Evolutionary conservation across 805 yeast genomes (phyloP), one percentile per base, ranked within the genome.

Genomic region (Metschnikowia similis): DNA sequence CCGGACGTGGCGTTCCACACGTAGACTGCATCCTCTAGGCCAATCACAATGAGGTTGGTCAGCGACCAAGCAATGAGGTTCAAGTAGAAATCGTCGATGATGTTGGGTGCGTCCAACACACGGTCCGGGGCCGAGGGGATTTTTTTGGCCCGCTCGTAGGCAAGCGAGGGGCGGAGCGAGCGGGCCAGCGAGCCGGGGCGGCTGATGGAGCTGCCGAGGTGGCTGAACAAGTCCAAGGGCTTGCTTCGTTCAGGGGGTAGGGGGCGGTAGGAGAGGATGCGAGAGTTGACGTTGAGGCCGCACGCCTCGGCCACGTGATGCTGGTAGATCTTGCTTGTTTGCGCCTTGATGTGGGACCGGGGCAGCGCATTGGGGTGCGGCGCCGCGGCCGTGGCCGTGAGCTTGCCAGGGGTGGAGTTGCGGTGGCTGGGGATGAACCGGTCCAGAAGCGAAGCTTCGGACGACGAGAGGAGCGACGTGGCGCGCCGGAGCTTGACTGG

Each of bases 31-130:
- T 81, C 82, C 48, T 86, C 96, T 45, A 94, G 73, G 1, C 96
- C 99, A 62, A 94, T 87, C 1, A 96, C 97, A 31, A 94, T 73
- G 40, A 84, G 73, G 65, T 92, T 89, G 30, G 83, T 81, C 55
- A 73, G 71, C 7, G 97, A 90, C 98, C 99, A 94, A 53, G 90
- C 82, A 47, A 94, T 66, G 37, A 92, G 73, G 62, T 90, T 90
- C 48, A 90, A 75, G 65, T 92, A 94, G 66, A 90, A 94, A 70
- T 94, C 99, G 66, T 94, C 96, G 21, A 85, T 78, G 50, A 91
- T 77, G 0, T 96, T 97, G 0, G 99, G 99, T 0, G 98, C 99
- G 69, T 94, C 99, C 37, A 94, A 74, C 1, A 94, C 96, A 55
- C 96, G 79, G 56, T 89, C 96, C 1, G 99, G 98, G 32, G 89